phyloP scores from a whole-genome alignment of 768 basidiomycete species.

The Boletus vinaceobasis region DNA sequence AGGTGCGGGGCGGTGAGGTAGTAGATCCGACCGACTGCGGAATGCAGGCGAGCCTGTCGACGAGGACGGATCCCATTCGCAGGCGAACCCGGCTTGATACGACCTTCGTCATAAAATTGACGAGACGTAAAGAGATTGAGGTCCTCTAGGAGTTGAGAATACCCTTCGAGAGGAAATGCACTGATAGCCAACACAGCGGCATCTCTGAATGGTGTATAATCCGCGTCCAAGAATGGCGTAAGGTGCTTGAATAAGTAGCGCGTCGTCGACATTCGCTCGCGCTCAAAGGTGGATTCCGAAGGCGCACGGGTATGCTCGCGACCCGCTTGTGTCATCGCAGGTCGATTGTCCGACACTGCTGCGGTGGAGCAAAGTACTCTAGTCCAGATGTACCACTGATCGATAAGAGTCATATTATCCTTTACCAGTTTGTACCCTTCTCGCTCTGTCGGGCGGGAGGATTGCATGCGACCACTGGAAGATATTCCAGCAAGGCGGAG shows the following conservation, averaged over 20 bases:
- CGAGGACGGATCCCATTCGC: conserved; percentile 54
- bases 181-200: conserved; percentile 87
- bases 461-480: conserved; percentile 38
- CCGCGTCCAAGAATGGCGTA: conserved; percentile 84
- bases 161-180: conserved; percentile 72
- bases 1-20: conserved; percentile 77
- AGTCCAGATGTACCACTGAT: conserved; percentile 84
- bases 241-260: conserved; percentile 81
- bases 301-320: conserved; percentile 69
- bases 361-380: conserved; percentile 85
- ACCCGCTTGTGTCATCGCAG: conserved; percentile 48
- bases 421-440: conserved; percentile 50
- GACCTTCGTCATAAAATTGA: conserved; percentile 73
- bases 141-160: conserved; percentile 81
- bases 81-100: conserved; percentile 45
- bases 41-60: conserved; percentile 75
- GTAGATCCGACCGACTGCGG: conserved; percentile 87
- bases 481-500: conserved; percentile 72
- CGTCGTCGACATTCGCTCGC: conserved; percentile 78
- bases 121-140: conserved; percentile 75
- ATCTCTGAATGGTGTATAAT: conserved; percentile 79
- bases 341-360: conserved; percentile 58
- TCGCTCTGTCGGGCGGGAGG: conserved; percentile 45
- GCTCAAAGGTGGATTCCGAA: conserved; percentile 72
- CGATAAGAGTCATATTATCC: conserved; percentile 58